These are phyloP conservation scores for Vitis hybrid DNA, from an alignment of 177 flowering plant species.

Conservation along the genomic window DNA sequence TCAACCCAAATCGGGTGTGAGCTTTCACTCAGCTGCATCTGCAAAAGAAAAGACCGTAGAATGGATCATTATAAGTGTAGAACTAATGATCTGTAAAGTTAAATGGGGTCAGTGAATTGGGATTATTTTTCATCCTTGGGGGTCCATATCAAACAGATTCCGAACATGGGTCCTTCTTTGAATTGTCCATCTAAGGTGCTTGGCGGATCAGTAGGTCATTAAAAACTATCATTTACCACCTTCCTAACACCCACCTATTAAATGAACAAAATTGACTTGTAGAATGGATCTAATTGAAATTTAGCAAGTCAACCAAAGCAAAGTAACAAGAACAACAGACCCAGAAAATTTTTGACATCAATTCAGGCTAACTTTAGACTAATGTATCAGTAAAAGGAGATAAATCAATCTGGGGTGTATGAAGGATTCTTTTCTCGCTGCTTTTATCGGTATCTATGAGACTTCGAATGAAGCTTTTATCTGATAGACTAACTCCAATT, in stretches of 20 bases:
- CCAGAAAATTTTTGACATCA: neutral
- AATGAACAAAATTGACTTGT: neutral
- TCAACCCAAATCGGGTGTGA: slow-evolving; percentile 48
- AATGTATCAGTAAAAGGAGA: no score
- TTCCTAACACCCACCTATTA: neutral
- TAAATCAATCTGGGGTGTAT: no score
- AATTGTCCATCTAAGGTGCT: neutral
- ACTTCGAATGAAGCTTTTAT: neutral
- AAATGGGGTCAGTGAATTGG: no score
- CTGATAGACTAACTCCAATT: neutral
- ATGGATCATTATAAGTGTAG: no score
- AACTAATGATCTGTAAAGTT: no score
- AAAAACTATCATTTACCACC: neutral
- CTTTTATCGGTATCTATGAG: no score
- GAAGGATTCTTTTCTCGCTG: no score
- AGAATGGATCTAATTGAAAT: neutral
- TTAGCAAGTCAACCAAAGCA: neutral
- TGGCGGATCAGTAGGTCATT: neutral
- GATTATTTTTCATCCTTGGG: no score
- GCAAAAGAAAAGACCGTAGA: neutral
- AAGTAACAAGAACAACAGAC: neutral
- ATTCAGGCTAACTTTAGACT: no score
- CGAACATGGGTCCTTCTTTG: no score
- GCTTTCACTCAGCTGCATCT: slow-evolving; percentile 68
- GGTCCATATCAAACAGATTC: no score